These are phyloP conservation scores for Pseudozyma flocculosa DNA, from an alignment of 1,284 basidiomycete genomes.

Conservation along the genomic window DNA sequence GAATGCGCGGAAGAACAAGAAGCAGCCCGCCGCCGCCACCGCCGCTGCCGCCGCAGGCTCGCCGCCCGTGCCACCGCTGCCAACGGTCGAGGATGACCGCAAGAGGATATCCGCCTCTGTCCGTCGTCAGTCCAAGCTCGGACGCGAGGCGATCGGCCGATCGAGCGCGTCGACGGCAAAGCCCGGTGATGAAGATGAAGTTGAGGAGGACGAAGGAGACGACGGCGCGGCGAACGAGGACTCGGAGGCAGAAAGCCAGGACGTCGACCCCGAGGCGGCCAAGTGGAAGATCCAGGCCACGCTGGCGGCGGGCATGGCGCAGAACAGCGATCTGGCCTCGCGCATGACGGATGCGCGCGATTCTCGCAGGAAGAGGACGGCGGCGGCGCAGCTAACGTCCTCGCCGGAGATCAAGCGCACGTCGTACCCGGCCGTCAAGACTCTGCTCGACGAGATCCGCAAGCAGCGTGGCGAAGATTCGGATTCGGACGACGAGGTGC, in stretches of 20 bases:
- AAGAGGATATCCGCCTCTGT: conserved; percentile 38
- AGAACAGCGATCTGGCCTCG: conserved; percentile 47
- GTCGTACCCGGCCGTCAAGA: conserved; percentile 27
- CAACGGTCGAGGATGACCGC: conserved; percentile 23
- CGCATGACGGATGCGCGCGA: conserved; percentile 53
- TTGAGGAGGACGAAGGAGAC: conserved; percentile 7
- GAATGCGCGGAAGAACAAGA: conserved; percentile 47
- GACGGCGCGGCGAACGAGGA: neutral
- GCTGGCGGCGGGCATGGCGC: conserved; percentile 53
- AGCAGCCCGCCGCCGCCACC: too few species aligned
- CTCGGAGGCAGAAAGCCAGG: conserved; percentile 14
- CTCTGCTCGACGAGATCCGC: conserved; percentile 46
- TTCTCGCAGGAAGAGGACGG: conserved; percentile 26
- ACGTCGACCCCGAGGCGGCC: conserved; percentile 39
- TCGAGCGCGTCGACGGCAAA: conserved; percentile 1
- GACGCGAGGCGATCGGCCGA: conserved; percentile 1
- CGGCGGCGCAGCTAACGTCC: neutral
- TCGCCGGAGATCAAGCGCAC: conserved; percentile 14
- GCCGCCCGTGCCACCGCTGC: conserved; percentile 11
- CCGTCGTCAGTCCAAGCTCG: conserved; percentile 29
- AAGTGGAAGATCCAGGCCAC: conserved; percentile 56
- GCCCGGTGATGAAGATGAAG: conserved; percentile 3
- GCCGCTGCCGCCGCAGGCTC: conserved; percentile 1
- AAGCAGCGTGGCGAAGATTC: conserved; percentile 37
- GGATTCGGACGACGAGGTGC: conserved; percentile 32